phyloP scores from a whole-genome alignment of 208 protist genomes.

The Porcisia hertigi region DNA sequence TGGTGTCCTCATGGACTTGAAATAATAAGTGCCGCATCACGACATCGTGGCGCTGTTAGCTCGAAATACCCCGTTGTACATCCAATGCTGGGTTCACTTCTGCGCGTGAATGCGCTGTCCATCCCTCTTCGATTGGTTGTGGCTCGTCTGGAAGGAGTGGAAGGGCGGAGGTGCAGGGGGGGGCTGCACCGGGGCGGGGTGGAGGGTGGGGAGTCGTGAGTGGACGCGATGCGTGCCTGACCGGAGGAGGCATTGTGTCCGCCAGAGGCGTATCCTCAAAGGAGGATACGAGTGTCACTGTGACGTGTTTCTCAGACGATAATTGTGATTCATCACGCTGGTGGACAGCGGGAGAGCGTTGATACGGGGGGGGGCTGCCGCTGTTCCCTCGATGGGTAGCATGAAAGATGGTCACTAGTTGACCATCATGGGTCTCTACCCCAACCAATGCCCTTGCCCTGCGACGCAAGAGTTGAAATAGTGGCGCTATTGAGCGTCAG shows the following conservation, averaged over 20 bases:
- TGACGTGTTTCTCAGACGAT: neutral
- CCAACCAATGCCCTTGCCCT: neutral
- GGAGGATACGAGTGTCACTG: slow-evolving; percentile 14
- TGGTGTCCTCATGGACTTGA: slow-evolving; percentile 26
- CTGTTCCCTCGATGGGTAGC: neutral
- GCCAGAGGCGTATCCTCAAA: slow-evolving; percentile 16
- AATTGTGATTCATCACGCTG: neutral
- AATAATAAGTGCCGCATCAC: slow-evolving; percentile 26
- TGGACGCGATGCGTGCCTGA: slow-evolving; percentile 14
- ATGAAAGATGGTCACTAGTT: neutral
- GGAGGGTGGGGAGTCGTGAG: neutral
- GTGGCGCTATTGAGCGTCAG: neutral
- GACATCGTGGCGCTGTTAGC: slow-evolving; percentile 7
- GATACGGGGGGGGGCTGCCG: neutral
- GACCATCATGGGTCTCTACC: neutral
- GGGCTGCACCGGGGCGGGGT: too few species aligned
- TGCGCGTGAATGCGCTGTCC: neutral
- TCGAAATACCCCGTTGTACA: slow-evolving; percentile 9
- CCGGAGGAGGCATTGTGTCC: slow-evolving; percentile 11
- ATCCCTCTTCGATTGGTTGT: neutral
- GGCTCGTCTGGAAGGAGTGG: neutral
- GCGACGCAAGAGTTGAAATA: neutral
- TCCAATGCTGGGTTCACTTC: slow-evolving; percentile 10
- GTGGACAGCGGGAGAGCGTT: neutral
- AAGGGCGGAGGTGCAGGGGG: neutral